Evolutionary conservation across 352 stramenopile species (phyloP).

Genomic region (Peronospora farinosa): DNA sequence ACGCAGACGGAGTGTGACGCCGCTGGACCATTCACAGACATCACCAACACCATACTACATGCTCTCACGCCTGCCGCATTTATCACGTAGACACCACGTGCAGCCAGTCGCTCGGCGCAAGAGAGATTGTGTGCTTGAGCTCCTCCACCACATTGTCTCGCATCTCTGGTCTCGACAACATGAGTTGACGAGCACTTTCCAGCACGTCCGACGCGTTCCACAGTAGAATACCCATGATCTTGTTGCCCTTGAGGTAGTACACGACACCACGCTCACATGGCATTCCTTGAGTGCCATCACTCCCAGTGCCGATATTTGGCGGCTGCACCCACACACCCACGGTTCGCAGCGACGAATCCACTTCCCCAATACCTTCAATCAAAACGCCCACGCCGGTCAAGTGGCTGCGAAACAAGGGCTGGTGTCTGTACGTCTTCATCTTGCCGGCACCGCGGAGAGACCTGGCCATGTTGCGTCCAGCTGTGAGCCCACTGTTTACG

Average conservation of each 20-base stretch:
- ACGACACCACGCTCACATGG: conserved; percentile 80
- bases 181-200: conserved; percentile 77
- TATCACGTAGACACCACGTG: conserved; percentile 50
- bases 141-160: conserved; percentile 71
- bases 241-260: conserved; percentile 88
- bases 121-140: conserved; percentile 74
- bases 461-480: conserved; percentile 83
- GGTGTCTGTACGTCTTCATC: conserved; percentile 84
- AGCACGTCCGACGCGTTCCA: conserved; percentile 87
- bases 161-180: conserved; percentile 62
- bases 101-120: conserved; percentile 86
- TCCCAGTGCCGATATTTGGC: conserved; percentile 11
- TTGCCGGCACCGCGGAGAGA: conserved; percentile 36
- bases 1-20: no score
- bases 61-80: not conserved
- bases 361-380: conserved; percentile 83
- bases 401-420: conserved; percentile 84
- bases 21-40: no score
- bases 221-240: conserved; percentile 86
- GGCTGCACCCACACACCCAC: conserved; percentile 82
- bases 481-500: conserved; percentile 87
- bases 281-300: conserved; percentile 9
- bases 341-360: conserved; percentile 67
- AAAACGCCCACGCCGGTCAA: conserved; percentile 63
- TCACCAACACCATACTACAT: conserved; percentile 8